phyloP scores from a whole-genome alignment of 202 grass and related monocot species.

The Alloteropsis angusta region DNA sequence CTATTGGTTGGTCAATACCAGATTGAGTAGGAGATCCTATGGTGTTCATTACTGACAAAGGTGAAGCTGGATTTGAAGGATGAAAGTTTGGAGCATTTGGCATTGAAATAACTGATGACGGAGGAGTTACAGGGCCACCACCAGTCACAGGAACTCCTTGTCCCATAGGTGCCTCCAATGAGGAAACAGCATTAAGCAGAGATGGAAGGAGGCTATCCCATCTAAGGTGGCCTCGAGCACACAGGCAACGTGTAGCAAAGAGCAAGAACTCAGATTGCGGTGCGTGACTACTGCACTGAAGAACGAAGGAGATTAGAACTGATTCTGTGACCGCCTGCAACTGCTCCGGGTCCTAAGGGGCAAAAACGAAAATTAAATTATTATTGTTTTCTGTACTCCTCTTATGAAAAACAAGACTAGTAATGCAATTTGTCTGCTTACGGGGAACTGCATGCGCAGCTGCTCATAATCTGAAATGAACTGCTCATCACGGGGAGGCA shows the following conservation, averaged over 20 bases:
- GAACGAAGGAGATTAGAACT: slow-evolving; percentile 71
- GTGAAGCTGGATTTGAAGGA: slow-evolving; percentile 68
- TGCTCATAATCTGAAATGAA: slow-evolving; percentile 89
- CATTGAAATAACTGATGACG: slow-evolving; percentile 34
- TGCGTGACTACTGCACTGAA: slow-evolving; percentile 73
- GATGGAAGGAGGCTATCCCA: slow-evolving; percentile 85
- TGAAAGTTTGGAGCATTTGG: slow-evolving; percentile 56
- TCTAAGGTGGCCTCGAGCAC: slow-evolving; percentile 62
- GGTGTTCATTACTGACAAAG: slow-evolving; percentile 61
- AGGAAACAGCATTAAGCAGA: slow-evolving; percentile 66
- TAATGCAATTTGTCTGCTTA: slow-evolving; percentile 33
- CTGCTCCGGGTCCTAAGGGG: slow-evolving; percentile 75
- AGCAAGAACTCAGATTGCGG: slow-evolving; percentile 91
- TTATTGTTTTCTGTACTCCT: slow-evolving; percentile 8
- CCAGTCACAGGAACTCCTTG: slow-evolving; percentile 33
- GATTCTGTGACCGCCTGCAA: slow-evolving; percentile 73
- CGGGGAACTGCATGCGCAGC: slow-evolving; percentile 48
- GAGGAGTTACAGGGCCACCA: slow-evolving; percentile 30
- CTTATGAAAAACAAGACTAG: background rate
- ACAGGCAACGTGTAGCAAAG: slow-evolving; percentile 80
- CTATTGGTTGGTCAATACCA: slow-evolving; percentile 66
- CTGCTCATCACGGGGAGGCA: slow-evolving; percentile 73
- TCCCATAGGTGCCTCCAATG: slow-evolving; percentile 39
- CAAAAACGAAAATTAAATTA: slow-evolving; percentile 18
- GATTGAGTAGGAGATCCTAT: slow-evolving; percentile 90